phyloP scores from a whole-genome alignment of 2,329 filamentous ascomycete species.

The Alternaria ventricosa region DNA sequence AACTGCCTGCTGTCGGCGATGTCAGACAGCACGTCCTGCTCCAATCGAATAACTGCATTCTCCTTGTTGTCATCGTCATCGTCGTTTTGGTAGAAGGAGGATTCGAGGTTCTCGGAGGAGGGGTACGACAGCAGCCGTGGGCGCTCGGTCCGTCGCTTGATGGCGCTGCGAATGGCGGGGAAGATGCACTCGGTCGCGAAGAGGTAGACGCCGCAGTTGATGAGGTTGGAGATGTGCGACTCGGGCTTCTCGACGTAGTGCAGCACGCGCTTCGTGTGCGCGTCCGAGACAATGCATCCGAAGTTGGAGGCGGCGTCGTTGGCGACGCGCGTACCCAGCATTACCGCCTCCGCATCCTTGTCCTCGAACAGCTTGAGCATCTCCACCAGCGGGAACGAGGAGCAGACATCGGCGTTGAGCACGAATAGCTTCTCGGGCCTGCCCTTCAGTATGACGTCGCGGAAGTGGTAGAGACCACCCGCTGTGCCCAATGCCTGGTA shows the following conservation, averaged over 20 bases:
- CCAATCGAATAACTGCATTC: conserved; percentile 88
- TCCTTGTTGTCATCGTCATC: conserved; percentile 76
- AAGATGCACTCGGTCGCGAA: conserved; percentile 96
- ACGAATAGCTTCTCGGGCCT: conserved; percentile 95
- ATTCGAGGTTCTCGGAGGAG: conserved; percentile 89
- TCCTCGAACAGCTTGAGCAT: conserved; percentile 96
- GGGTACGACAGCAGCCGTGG: conserved; percentile 94
- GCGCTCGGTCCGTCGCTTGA: conserved; percentile 92
- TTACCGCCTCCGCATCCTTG: conserved; percentile 95
- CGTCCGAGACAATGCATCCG: conserved; percentile 94
- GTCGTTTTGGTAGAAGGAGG: conserved; percentile 64
- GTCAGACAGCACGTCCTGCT: conserved; percentile 96
- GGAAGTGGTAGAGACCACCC: conserved; percentile 97
- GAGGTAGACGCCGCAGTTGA: conserved; percentile 99
- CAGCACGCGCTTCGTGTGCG: conserved; percentile 91
- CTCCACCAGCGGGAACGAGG: conserved; percentile 92
- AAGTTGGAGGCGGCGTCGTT: conserved; percentile 95
- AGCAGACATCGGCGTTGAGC: conserved; percentile 97
- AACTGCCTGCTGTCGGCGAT: conserved; percentile 97
- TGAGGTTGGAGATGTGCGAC: conserved; percentile 95
- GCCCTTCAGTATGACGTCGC: conserved; percentile 97
- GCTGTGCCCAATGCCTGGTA: conserved; percentile 96
- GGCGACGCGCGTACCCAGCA: conserved; percentile 88
- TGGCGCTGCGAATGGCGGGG: conserved; percentile 90
- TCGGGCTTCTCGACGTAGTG: conserved; percentile 99